These are phyloP conservation scores for Paxillus rubicundulus DNA, from an alignment of 768 basidiomycete species.

Conservation along the genomic window DNA sequence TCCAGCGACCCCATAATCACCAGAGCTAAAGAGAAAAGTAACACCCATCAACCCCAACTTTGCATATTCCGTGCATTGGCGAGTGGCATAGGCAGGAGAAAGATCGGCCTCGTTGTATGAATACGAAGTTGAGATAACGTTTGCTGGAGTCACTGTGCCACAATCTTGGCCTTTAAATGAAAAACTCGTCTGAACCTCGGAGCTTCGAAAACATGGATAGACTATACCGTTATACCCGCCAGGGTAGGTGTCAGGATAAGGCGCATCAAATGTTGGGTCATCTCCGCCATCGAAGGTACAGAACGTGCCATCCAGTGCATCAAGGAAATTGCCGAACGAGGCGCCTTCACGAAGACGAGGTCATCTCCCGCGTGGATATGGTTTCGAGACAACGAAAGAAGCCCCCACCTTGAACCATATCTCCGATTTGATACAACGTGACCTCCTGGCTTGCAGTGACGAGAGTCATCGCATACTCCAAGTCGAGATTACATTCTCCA, in stretches of 20 bases:
- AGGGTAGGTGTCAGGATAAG: conserved; percentile 30
- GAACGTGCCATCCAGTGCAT: conserved; percentile 43
- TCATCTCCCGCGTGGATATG: background rate
- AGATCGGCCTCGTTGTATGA: conserved; percentile 43
- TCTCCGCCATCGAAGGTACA: conserved; percentile 43
- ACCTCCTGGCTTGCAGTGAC: conserved; percentile 38
- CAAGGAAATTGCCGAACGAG: conserved; percentile 43
- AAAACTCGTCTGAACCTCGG: background rate
- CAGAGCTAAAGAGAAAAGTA: background rate
- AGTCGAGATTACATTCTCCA: conserved; percentile 56
- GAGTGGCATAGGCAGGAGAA: conserved; percentile 37
- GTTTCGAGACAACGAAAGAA: background rate
- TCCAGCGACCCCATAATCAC: background rate
- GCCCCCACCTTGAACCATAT: conserved; percentile 37
- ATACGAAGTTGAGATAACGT: conserved; percentile 44
- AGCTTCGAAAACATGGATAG: background rate
- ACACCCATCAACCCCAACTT: conserved; percentile 23
- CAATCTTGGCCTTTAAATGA: conserved; percentile 21
- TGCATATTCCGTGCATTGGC: conserved; percentile 46
- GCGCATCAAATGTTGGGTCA: conserved; percentile 35
- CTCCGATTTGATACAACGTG: conserved; percentile 45
- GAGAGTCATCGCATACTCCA: conserved; percentile 52
- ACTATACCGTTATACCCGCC: conserved; percentile 19
- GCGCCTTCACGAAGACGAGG: conserved; percentile 30
- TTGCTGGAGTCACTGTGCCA: conserved; percentile 41